Evolutionary conservation across 116 monocot genomes (phyloP).

Genomic region (Cymodocea nodosa): DNA sequence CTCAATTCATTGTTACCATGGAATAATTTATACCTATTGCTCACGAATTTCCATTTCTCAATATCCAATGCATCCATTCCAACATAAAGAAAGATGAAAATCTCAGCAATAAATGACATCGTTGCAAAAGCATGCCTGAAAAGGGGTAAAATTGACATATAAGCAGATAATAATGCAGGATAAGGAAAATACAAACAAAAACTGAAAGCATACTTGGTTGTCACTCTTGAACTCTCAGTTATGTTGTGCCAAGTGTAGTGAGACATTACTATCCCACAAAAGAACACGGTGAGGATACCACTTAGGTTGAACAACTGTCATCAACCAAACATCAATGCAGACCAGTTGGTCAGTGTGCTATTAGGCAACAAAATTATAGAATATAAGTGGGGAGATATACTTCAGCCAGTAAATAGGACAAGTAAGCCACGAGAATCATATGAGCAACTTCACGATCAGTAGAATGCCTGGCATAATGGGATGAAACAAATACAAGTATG

Average conservation of each 20-base stretch:
- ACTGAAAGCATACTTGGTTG: conserved; percentile 65
- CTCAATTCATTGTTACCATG: too few species aligned
- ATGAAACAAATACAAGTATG: neutral
- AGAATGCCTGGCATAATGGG: conserved; percentile 55
- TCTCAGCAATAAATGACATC: conserved; percentile 88
- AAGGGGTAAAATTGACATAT: neutral
- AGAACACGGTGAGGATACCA: conserved; percentile 97
- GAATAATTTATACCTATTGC: conserved; percentile 48
- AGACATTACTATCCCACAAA: conserved; percentile 98
- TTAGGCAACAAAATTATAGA: neutral
- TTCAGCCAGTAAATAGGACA: conserved; percentile 89
- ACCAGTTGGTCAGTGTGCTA: neutral
- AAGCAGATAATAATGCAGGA: neutral
- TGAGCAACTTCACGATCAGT: conserved; percentile 98
- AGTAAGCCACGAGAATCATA: conserved; percentile 96
- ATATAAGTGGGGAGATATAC: conserved; percentile 20
- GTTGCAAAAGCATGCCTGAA: conserved; percentile 96
- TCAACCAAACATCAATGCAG: neutral
- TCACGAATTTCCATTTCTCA: conserved; percentile 84
- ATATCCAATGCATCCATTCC: conserved; percentile 99
- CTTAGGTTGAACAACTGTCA: conserved; percentile 75
- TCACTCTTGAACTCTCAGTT: conserved; percentile 95
- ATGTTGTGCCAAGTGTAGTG: conserved; percentile 99
- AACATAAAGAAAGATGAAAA: conserved; percentile 86
- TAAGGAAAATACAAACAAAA: neutral